Percentiles rank a stretch among this genome's conserved stretches.
Conservation (phyloP, 78 protist species). For the Chrysochromulina tobinii region DNA sequence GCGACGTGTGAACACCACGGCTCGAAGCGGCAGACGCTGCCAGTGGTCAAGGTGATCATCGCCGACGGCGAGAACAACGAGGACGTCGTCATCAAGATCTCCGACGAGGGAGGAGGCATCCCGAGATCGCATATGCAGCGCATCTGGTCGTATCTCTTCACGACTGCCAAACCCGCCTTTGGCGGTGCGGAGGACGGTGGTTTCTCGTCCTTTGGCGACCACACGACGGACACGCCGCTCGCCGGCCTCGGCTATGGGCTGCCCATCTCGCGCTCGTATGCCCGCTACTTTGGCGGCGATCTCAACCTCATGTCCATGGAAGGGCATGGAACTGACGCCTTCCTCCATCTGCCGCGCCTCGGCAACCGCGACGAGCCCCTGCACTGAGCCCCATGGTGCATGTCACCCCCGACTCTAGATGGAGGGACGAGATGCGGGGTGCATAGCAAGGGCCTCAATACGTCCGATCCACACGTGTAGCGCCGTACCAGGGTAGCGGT, state of each 20-base stretch:
- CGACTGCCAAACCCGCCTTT: slow-evolving; percentile 60
- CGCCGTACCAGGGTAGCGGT: no score
- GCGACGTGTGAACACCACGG: slow-evolving; percentile 15
- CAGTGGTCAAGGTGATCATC: slow-evolving; percentile 19
- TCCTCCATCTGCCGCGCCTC: slow-evolving; percentile 40
- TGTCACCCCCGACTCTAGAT: no score
- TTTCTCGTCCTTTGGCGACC: background rate
- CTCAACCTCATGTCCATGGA: slow-evolving; percentile 52
- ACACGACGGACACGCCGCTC: slow-evolving; percentile 40
- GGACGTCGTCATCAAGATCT: slow-evolving; percentile 45
- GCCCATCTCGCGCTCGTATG: slow-evolving; percentile 60
- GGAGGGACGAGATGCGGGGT: no score
- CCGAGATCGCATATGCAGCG: slow-evolving; percentile 37
- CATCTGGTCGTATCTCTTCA: slow-evolving; percentile 58
- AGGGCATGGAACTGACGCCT: slow-evolving; percentile 71
- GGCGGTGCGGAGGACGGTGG: background rate
- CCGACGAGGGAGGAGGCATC: slow-evolving; percentile 80
- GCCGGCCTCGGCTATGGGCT: slow-evolving; percentile 82
- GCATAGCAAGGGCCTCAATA: no score
- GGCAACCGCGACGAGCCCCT: background rate
- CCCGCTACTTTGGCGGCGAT: slow-evolving; percentile 73
- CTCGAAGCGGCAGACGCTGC: background rate
- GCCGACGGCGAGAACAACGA: slow-evolving; percentile 59
- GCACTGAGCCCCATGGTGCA: background rate
- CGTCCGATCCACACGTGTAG: no score